Percentiles rank a stretch among this genome's conserved stretches.
phyloP scores from a whole-genome alignment of 2,329 filamentous ascomycete species.

The Neonectria sp. region DNA sequence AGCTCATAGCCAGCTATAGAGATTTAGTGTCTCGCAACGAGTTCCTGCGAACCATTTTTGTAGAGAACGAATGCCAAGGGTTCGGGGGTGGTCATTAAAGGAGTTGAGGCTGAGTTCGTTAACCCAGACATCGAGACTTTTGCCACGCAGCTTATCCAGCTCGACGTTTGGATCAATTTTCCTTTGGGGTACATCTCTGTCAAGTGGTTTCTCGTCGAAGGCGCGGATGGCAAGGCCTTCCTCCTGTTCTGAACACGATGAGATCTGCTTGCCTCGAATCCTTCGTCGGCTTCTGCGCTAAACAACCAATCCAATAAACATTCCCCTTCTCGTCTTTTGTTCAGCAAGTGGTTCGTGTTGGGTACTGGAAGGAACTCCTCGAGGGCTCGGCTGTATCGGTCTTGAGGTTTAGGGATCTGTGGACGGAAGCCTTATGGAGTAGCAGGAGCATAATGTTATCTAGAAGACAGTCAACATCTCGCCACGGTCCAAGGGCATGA shows the following conservation, averaged over 20 bases:
- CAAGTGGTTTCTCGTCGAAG: too few relatives aligned
- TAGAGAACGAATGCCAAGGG: conserved; percentile 65
- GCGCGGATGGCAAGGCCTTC: conserved; percentile 36
- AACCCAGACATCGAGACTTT: too few relatives aligned
- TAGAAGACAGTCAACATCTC: conserved; percentile 62
- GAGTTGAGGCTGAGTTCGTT: too few relatives aligned
- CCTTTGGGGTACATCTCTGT: too few relatives aligned
- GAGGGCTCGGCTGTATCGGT: conserved; percentile 66
- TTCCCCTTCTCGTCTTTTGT: conserved; percentile 63
- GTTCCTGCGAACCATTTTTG: conserved; percentile 76
- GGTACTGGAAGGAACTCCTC: conserved; percentile 75
- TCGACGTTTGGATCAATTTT: conserved; percentile 66
- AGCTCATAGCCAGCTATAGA: conserved; percentile 57
- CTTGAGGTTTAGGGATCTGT: conserved; percentile 46
- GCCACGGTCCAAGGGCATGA: conserved; percentile 62
- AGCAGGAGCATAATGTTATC: conserved; percentile 58
- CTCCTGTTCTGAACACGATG: conserved; percentile 77
- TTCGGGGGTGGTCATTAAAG: conserved; percentile 72
- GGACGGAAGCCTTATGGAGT: conserved; percentile 47
- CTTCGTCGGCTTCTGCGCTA: conserved; percentile 72
- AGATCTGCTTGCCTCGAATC: conserved; percentile 73
- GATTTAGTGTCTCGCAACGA: conserved; percentile 73
- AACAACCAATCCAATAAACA: conserved; percentile 47
- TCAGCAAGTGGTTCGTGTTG: conserved; percentile 59
- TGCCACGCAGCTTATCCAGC: conserved; percentile 63